These are phyloP conservation scores for Zygosaccharomyces bailii DNA, from an alignment of 805 yeast species.

Conservation along the genomic window DNA sequence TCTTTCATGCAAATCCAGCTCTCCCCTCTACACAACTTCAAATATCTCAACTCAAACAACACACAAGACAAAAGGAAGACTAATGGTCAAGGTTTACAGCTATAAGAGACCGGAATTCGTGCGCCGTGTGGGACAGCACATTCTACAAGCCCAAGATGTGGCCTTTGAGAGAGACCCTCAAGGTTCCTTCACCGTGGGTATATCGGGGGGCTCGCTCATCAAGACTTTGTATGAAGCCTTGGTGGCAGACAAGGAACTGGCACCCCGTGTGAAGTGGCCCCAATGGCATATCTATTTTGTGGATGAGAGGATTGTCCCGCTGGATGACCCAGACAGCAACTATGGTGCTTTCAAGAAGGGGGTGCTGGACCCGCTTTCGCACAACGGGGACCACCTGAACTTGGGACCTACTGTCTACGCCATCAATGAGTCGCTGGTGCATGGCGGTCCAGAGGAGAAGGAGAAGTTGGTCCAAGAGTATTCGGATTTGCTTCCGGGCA, in stretches of 20 bases:
- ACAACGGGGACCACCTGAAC: constrained; percentile 38
- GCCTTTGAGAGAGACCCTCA: constrained; percentile 42
- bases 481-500: constrained; percentile 50
- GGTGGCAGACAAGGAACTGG: constrained; percentile 50
- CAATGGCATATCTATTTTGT: constrained; percentile 82
- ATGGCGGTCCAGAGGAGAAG: constrained; percentile 49
- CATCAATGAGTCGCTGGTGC: constrained; percentile 59
- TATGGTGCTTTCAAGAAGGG: constrained; percentile 70
- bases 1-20: neutral
- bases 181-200: constrained; percentile 63
- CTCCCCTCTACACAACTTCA: neutral
- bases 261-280: constrained; percentile 54
- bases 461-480: constrained; percentile 63
- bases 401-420: constrained; percentile 58
- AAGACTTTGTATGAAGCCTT: constrained; percentile 63
- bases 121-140: constrained; percentile 57
- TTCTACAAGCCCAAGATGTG: constrained; percentile 58
- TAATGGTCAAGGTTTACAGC: constrained; percentile 39
- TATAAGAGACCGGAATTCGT: constrained; percentile 60
- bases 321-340: constrained; percentile 80
- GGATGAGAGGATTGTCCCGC: constrained; percentile 87
- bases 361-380: constrained; percentile 50
- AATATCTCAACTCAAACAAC: neutral
- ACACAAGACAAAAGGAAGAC: neutral
- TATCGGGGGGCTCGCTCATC: constrained; percentile 89